Conservation (phyloP, 2,329 filamentous ascomycete genomes). For the Fusarium irregulare region DNA sequence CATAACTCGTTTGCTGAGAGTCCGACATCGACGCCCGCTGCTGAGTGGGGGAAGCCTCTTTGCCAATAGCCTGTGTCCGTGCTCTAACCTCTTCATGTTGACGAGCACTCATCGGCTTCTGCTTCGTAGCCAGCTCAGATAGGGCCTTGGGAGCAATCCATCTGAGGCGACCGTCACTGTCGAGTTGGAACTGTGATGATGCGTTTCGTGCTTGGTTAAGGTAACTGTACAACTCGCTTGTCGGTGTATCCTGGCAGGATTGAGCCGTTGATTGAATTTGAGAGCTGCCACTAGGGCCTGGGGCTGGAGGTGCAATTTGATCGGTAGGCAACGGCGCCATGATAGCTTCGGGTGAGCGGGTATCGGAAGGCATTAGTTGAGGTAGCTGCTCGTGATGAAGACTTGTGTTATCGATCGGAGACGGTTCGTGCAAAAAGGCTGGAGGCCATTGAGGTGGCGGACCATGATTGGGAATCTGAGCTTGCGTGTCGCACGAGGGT, state of each 20-base stretch:
- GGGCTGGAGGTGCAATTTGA: too few relatives aligned
- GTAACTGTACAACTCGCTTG: too few relatives aligned
- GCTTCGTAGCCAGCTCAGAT: not conserved
- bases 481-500: not conserved
- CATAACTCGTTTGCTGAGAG: not conserved
- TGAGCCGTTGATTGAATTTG: not conserved
- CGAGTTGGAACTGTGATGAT: too few relatives aligned
- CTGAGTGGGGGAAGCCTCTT: not conserved
- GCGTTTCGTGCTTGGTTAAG: too few relatives aligned
- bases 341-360: not conserved
- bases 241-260: rapidly evolving
- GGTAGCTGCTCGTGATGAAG: rapidly evolving
- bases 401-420: too few relatives aligned
- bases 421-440: not conserved
- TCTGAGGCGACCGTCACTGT: too few relatives aligned
- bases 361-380: not conserved
- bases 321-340: not conserved
- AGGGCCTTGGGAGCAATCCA: too few relatives aligned
- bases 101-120: not conserved
- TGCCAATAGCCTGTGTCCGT: too few relatives aligned
- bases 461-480: rapidly evolving
- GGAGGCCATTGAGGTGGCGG: not conserved
- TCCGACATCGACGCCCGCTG: rapidly evolving
- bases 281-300: too few relatives aligned
- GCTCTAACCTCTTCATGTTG: not conserved